Evolutionary conservation across 1,284 basidiomycete species (phyloP), one percentile per base, ranked within the genome.

Genomic region (Austroboletus olivaceoglutinosus): DNA sequence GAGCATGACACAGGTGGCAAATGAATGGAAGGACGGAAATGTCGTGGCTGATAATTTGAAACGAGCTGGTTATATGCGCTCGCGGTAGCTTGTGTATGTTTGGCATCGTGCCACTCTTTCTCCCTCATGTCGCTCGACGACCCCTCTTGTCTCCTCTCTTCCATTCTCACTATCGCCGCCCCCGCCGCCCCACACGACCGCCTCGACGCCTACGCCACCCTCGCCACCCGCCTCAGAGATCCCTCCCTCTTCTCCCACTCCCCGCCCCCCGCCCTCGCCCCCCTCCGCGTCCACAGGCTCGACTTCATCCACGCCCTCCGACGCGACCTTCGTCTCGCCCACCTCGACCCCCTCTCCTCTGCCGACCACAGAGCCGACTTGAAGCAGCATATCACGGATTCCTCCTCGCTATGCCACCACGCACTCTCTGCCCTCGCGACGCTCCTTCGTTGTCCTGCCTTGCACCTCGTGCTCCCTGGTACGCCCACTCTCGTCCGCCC

Each of bases 161-260:
- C 77, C 37, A 55, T 81, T 7, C 63, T 71, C 40, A 79, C 76
- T 4, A 67, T 85, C 36, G 50, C 72, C 51, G 81, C 81, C 9
- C 57, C 74, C 18, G 56, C 68, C 15, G 68, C 52, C n/a, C 63
- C 76, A 29, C 77, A 81, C 54, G 80, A 82, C 59, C 65, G 85
- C 48, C 62, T 75, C 25, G 82, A 86, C 57, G 81, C 84, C 19
- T 86, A 86, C 58, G 69, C 65, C 50, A 70, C 73, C 1, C 69
- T 86, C 37, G 73, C 73, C 1, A 62, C 63, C 37, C 73, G 78
- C 22, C 64, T 85, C 45, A 70, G 73, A 25, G 27, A 11, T 12
- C 27, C 27, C 11, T 29, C 27, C 27, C 27, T 58, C 65, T 3
- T 66, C 51, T 1, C 50, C 43, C 12, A 46, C 61, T 19, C 40